Conservation (phyloP, 2,329 filamentous ascomycete species). For the Neonectria sp. region DNA sequence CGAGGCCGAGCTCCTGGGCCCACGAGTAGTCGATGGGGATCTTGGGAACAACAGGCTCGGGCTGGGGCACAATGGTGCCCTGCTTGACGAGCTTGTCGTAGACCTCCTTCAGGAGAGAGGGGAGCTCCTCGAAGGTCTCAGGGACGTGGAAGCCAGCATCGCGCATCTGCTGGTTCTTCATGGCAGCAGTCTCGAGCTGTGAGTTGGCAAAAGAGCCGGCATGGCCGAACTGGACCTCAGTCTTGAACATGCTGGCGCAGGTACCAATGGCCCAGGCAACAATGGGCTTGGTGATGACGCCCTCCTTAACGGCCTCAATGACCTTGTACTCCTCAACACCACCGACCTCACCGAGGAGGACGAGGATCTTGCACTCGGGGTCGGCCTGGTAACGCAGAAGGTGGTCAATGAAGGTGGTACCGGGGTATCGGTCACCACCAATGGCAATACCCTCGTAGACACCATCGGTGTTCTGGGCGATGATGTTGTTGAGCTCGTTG, state of each 20-base stretch:
- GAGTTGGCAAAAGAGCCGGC: conserved; percentile 99
- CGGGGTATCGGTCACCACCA: conserved; percentile 98
- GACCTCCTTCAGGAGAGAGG: conserved; percentile 80
- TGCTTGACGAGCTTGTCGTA: conserved; percentile 91
- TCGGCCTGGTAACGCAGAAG: conserved; percentile 96
- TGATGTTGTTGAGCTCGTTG: conserved; percentile 99
- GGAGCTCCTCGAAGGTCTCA: conserved; percentile 97
- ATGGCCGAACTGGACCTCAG: conserved; percentile 99
- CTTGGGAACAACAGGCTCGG: conserved; percentile 96
- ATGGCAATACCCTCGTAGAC: conserved; percentile 99
- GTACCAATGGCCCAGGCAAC: conserved; percentile 99
- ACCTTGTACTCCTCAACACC: conserved; percentile 99
- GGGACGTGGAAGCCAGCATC: conserved; percentile 96
- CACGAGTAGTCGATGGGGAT: conserved; percentile 99
- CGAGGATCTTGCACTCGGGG: conserved; percentile 96
- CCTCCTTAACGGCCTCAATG: conserved; percentile 96
- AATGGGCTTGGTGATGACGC: conserved; percentile 97
- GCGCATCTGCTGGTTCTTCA: conserved; percentile 98
- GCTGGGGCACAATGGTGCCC: conserved; percentile 86
- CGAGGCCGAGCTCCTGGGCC: conserved; percentile 98
- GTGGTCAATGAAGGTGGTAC: conserved; percentile 99
- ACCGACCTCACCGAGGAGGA: conserved; percentile 97
- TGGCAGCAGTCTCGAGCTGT: conserved; percentile 95
- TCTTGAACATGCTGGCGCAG: conserved; percentile 99
- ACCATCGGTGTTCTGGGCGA: conserved; percentile 95